Percentiles rank a stretch among this genome's conserved stretches.
These are phyloP conservation scores for Botrytis byssoidea DNA, from an alignment of 2,329 filamentous ascomycete genomes.

Conservation along the genomic window DNA sequence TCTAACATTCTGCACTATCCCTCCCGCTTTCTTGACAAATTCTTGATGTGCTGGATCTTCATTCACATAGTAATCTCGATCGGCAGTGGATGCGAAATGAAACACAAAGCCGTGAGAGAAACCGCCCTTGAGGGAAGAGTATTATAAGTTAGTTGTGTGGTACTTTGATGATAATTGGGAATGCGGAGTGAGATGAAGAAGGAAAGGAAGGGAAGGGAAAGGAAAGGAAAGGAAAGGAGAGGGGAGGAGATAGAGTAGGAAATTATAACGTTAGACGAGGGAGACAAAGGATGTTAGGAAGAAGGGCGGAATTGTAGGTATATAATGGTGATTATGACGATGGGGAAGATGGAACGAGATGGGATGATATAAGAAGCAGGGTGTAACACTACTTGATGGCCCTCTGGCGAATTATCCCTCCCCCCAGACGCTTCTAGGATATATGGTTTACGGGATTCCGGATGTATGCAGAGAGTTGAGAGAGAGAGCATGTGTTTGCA, in stretches of 20 bases:
- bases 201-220: background rate
- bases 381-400: constrained; percentile 50
- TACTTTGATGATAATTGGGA: background rate
- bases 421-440: constrained; percentile 59
- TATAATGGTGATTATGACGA: background rate
- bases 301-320: background rate
- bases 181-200: background rate
- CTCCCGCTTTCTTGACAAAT: constrained; percentile 54
- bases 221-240: background rate
- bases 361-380: constrained; percentile 1
- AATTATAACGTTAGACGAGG: background rate
- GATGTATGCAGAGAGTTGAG: constrained; percentile 58
- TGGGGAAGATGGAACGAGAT: background rate
- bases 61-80: constrained; percentile 66
- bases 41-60: constrained; percentile 62
- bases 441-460: constrained; percentile 57
- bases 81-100: constrained; percentile 61
- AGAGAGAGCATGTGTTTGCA: constrained; percentile 57
- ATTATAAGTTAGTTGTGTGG: background rate
- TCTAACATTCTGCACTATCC: constrained; percentile 51
- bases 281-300: background rate
- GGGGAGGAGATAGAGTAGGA: background rate
- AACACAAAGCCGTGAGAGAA: constrained; percentile 69
- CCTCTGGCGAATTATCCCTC: constrained; percentile 60
- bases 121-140: constrained; percentile 47